A percentile compares a stretch with the other conserved stretches of the same genome.
phyloP scores from a whole-genome alignment of 768 basidiomycete genomes.

The Leccinum arenicola region DNA sequence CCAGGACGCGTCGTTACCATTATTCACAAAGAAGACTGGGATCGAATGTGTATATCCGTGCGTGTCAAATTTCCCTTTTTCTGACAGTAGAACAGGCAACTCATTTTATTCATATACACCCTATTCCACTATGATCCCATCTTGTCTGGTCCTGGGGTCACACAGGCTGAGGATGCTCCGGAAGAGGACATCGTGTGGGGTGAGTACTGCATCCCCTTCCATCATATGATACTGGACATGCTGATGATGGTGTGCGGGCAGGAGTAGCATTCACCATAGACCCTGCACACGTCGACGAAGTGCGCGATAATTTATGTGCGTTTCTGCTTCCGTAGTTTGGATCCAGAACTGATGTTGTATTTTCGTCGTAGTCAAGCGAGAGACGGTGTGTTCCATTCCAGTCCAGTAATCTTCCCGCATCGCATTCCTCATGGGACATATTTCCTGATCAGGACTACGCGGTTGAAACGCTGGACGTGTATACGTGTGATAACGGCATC shows the following conservation, averaged over 20 bases:
- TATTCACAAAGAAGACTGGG: constrained; percentile 86
- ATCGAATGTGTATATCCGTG: constrained; percentile 60
- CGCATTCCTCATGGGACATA: neutral
- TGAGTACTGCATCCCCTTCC: constrained; percentile 22
- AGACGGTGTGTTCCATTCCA: constrained; percentile 52
- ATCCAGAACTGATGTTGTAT: neutral
- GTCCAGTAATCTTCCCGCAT: neutral
- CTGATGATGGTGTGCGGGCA: constrained; percentile 23
- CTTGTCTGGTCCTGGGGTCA: neutral
- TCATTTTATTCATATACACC: neutral
- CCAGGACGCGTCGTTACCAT: constrained; percentile 91
- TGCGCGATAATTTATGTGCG: constrained; percentile 77
- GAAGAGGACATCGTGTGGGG: constrained; percentile 58
- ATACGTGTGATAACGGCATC: constrained; percentile 47
- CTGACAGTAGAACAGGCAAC: neutral
- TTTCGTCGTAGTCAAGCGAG: constrained; percentile 61
- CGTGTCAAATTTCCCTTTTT: constrained; percentile 14
- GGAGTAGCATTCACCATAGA: constrained; percentile 89
- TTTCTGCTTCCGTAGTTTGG: neutral
- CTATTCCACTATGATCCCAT: neutral
- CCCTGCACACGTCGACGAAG: constrained; percentile 66
- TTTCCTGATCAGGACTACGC: constrained; percentile 69
- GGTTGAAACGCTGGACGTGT: constrained; percentile 72
- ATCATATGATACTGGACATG: neutral
- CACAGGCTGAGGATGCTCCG: constrained; percentile 23